phyloP scores from a whole-genome alignment of 345 rosid species.

The Kandelia obovata region DNA sequence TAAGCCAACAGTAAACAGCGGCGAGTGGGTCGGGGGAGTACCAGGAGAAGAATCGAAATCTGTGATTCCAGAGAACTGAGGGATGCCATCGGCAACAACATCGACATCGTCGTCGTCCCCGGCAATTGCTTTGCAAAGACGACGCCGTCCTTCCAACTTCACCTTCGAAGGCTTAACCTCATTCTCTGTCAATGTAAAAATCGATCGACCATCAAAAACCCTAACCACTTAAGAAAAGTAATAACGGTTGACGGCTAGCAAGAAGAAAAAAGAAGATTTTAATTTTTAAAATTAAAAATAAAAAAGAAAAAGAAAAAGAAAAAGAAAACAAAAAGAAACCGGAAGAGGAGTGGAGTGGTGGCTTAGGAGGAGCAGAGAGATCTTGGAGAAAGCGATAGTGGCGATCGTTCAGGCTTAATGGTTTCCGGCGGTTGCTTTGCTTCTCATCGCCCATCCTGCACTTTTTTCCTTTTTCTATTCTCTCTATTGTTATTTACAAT shows the following conservation, averaged over 20 bases:
- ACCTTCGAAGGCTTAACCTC: slow-evolving; percentile 23
- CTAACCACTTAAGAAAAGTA: not conserved
- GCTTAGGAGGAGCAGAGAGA: slow-evolving; percentile 58
- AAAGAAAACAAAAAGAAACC: slow-evolving; percentile 20
- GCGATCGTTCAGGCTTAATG: slow-evolving; percentile 76
- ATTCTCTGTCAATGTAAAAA: slow-evolving; percentile 21
- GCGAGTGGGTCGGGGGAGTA: slow-evolving; percentile 9
- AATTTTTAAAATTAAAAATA: not conserved
- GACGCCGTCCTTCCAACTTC: slow-evolving; percentile 37
- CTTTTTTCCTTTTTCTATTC: too few species aligned
- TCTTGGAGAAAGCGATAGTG: slow-evolving; percentile 78
- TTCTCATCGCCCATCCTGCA: slow-evolving; percentile 49
- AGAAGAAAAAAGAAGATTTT: not conserved
- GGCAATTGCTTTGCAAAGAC: slow-evolving; percentile 6
- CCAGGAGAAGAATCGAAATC: slow-evolving; percentile 59
- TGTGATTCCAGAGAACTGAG: slow-evolving; percentile 34
- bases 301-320: not conserved
- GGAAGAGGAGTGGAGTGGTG: slow-evolving; percentile 20
- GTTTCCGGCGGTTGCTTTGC: slow-evolving; percentile 42
- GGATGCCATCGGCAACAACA: slow-evolving; percentile 17
- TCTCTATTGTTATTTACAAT: too few species aligned
- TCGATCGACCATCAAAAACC: slow-evolving; percentile 7
- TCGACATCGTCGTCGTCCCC: not conserved
- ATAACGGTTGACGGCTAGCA: not conserved
- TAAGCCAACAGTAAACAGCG: too few species aligned